Conservation (phyloP, 2,329 filamentous ascomycete genomes). For the Colletotrichum chrysophilum region DNA sequence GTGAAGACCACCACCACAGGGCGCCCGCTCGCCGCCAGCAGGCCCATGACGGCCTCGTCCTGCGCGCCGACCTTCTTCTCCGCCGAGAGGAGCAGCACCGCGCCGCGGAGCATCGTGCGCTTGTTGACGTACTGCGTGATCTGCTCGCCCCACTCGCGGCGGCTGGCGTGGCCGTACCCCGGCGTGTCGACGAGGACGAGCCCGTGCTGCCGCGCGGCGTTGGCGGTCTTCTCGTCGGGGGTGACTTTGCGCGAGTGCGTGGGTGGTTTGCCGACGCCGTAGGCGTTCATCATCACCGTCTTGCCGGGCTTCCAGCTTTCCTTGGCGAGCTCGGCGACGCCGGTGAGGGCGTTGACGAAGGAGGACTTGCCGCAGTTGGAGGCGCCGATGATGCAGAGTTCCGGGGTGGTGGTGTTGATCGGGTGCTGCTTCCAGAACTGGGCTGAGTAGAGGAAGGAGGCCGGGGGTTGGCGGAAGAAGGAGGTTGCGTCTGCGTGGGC, state of each 20-base stretch:
- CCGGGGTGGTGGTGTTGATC: constrained; percentile 57
- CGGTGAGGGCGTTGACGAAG: constrained; percentile 82
- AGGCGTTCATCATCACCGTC: constrained; percentile 61
- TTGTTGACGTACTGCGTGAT: constrained; percentile 55
- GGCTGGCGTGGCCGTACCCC: constrained; percentile 54
- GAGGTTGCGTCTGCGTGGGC: background rate
- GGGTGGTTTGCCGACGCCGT: constrained; percentile 49
- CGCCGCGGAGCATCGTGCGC: constrained; percentile 53
- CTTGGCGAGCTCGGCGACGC: constrained; percentile 47
- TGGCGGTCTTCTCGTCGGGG: background rate
- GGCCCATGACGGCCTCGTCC: constrained; percentile 51
- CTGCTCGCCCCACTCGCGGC: constrained; percentile 56
- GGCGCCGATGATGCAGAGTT: constrained; percentile 81
- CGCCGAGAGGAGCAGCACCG: constrained; percentile 58
- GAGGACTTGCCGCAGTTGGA: constrained; percentile 92
- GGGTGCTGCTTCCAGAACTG: constrained; percentile 52
- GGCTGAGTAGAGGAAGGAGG: constrained; percentile 54
- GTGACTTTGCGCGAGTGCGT: background rate
- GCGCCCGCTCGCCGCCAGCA: constrained; percentile 50
- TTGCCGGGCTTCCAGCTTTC: constrained; percentile 57
- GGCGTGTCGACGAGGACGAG: constrained; percentile 58
- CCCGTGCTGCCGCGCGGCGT: constrained; percentile 39
- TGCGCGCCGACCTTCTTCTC: constrained; percentile 55
- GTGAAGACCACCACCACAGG: constrained; percentile 58
- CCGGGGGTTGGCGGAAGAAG: constrained; percentile 12